Conservation (phyloP, 345 rosid genomes). For the Salix exigua region DNA sequence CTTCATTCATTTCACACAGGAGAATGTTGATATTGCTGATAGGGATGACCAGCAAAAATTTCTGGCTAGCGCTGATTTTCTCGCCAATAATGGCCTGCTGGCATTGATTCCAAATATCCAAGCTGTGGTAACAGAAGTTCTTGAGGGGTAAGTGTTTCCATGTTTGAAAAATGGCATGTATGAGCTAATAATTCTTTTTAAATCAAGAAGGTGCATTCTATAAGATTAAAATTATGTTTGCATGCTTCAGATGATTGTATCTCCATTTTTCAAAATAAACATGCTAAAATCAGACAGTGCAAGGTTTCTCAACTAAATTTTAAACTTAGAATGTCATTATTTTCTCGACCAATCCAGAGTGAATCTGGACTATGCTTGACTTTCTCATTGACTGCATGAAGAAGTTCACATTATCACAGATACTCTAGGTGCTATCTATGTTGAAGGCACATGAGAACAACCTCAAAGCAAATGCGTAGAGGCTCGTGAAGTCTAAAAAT, state of each 20-base stretch:
- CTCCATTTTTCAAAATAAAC: background rate
- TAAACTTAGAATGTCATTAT: background rate
- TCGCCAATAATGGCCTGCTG: constrained; percentile 60
- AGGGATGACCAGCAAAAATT: constrained; percentile 74
- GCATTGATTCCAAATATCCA: constrained; percentile 54
- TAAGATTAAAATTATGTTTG: background rate
- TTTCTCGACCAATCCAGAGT: background rate
- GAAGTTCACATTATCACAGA: background rate
- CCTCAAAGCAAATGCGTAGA: background rate
- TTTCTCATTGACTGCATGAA: background rate
- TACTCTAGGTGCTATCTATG: background rate
- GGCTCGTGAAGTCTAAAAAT: background rate
- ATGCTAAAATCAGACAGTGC: background rate
- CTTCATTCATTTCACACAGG: constrained; percentile 40
- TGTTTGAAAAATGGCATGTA: background rate
- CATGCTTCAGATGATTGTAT: background rate
- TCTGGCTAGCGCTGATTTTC: constrained; percentile 73
- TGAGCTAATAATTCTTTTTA: background rate
- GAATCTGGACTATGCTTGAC: background rate
- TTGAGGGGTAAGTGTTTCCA: constrained; percentile 55
- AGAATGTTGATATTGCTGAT: constrained; percentile 66
- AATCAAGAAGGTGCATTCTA: too few relatives aligned
- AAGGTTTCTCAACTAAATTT: background rate
- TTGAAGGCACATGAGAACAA: background rate
- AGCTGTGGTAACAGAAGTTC: constrained; percentile 61